These are phyloP conservation scores for Arctium lappa DNA, from an alignment of 129 eudicot species.

Conservation along the genomic window DNA sequence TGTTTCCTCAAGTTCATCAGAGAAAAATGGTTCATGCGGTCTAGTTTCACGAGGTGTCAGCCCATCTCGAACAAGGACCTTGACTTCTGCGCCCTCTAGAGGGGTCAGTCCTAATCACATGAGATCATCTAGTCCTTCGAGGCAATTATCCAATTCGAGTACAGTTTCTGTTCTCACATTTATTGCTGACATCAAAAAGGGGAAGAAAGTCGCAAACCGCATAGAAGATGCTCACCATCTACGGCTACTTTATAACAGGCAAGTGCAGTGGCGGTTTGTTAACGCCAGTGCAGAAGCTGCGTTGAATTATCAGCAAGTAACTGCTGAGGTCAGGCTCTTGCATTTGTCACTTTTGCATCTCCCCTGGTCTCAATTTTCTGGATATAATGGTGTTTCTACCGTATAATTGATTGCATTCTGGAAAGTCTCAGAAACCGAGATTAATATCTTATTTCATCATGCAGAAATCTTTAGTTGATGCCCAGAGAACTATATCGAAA, in stretches of 20 bases:
- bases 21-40: conserved; percentile 25
- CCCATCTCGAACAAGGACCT: conserved; percentile 55
- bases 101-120: conserved; percentile 71
- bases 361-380: neutral
- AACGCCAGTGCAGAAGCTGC: conserved; percentile 65
- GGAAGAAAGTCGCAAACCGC: conserved; percentile 63
- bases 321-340: conserved; percentile 63
- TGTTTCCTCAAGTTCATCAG: conserved; percentile 26
- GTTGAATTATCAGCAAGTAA: conserved; percentile 48
- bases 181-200: conserved; percentile 74
- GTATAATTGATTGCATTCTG: conserved; percentile 5
- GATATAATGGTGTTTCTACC: neutral
- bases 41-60: conserved; percentile 55
- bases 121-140: conserved; percentile 75
- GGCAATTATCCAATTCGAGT: conserved; percentile 54
- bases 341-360: neutral
- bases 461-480: conserved; percentile 68
- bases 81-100: conserved; percentile 53
- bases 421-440: neutral
- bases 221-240: conserved; percentile 88
- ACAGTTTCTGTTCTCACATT: conserved; percentile 86
- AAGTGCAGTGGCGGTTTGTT: conserved; percentile 83
- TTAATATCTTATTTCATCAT: conserved; percentile 16
- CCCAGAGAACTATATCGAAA: conserved; percentile 60
- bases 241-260: conserved; percentile 73